phyloP scores from a whole-genome alignment of 192 early-diverging fungal species.

The Coemansia sp. region DNA sequence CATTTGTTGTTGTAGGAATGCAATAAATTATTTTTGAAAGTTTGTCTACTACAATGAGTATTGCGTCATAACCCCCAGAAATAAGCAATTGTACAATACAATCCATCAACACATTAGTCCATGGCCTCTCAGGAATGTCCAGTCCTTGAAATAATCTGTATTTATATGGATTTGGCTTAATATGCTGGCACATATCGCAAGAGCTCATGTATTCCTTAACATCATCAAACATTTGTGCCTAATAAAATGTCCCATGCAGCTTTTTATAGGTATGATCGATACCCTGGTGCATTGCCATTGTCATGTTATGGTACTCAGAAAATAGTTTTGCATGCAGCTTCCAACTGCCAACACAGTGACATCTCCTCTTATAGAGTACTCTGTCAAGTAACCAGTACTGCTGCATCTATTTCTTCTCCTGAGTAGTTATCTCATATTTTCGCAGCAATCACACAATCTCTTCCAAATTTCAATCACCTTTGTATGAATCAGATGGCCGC shows the following conservation, averaged over 20 bases:
- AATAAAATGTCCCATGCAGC: constrained; percentile 1
- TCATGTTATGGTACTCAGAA: constrained; percentile 8
- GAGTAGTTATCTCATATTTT: no score
- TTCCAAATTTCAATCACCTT: no score
- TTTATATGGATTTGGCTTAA: not conserved
- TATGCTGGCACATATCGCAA: not conserved
- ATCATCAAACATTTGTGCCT: constrained; percentile 4
- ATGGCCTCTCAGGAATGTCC: not conserved
- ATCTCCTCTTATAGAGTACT: not conserved
- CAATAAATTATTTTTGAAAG: not conserved
- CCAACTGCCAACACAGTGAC: not conserved
- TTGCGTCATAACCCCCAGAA: not conserved
- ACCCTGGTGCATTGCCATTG: constrained; percentile 2
- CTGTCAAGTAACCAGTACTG: not conserved
- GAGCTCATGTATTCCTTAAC: constrained; percentile 1
- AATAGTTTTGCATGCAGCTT: not conserved
- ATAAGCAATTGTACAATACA: constrained; percentile 9
- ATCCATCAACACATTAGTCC: constrained; percentile 15
- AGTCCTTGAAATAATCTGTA: not conserved
- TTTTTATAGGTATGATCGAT: constrained; percentile 1
- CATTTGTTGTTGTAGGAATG: not conserved
- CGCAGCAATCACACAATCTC: no score
- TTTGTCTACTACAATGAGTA: constrained; percentile 9
- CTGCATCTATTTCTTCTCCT: no score
- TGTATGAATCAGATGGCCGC: no score